Base-by-base conservation (phyloP, 225 moss, liverwort and hornwort genomes). In the Rhytidiadelphus loreus region DNA sequence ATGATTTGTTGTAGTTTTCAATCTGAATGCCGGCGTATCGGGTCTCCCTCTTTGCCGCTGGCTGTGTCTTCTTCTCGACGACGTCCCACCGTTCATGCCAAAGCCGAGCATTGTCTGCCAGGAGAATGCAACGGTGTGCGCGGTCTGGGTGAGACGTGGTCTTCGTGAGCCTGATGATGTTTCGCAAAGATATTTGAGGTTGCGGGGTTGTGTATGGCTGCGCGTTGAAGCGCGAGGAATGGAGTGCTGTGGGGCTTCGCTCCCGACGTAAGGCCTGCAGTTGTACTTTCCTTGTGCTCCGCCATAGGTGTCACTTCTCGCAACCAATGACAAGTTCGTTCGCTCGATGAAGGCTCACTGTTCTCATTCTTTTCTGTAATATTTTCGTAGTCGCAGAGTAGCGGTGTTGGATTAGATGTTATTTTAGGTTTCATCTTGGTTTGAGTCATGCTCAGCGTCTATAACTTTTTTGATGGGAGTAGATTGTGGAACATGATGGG, bases 281-380 rank as follows among this genome's bases (percentile, higher is more conserved):
- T 68, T 80, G 35, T 60, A 29, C 24, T 75, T 50, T 88, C 75
- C 73, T 85, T 72, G 90, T 87, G 93, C 88, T 90, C 93, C 90
- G 91, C 88, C 23, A 24, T n/a, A 29, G 82, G 30, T 33, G 19
- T 71, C 88, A 59, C 87, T 56, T 52, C 85, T 83, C 88, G 90
- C 87, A 82, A 76, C 82, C 88, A 52, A 82, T 90, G 93, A 90
- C 88, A 90, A 90, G 85, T 23, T 90, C 87, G 91, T 93, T 93
- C 90, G 90, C 93, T 91, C 91, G 88, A 91, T 93, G 93, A 93
- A 93, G 93, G 91, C 91, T 91, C 88, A 91, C 35, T 72, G 44
- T n/a, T 18, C 13, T 81, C 12, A 24, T 29, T 69, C 59, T 55
- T 69, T 61, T 48, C 7, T 69, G 35, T 48, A 0, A 33, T 65